Conservation (phyloP, 2,329 filamentous ascomycete species). For the Lasiodiplodia theobromae region DNA sequence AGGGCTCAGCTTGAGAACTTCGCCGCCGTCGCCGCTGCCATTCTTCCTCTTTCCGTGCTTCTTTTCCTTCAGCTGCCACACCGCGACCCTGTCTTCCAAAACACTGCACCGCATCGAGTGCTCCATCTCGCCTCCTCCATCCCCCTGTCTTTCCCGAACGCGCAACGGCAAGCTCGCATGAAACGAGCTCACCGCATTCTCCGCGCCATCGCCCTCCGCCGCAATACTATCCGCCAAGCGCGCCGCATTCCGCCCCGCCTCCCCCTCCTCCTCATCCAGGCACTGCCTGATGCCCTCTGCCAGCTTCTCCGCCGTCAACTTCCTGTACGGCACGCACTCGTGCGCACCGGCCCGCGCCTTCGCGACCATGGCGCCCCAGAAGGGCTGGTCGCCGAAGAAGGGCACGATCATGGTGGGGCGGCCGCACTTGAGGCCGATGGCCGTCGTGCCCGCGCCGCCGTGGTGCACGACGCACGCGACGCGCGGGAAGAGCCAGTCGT, state of each 20-base stretch:
- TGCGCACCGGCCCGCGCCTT: constrained; percentile 69
- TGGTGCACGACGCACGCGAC: constrained; percentile 26
- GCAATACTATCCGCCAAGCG: constrained; percentile 69
- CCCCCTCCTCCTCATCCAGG: constrained; percentile 64
- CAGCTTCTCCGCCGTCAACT: constrained; percentile 67
- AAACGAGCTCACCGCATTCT: constrained; percentile 73
- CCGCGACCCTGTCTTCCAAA: constrained; percentile 67
- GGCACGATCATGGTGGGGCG: constrained; percentile 79
- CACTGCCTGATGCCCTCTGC: constrained; percentile 75
- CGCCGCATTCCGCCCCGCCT: constrained; percentile 64
- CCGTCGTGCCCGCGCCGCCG: constrained; percentile 77
- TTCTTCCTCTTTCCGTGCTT: constrained; percentile 49
- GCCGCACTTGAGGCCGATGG: constrained; percentile 74
- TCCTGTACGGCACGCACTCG: constrained; percentile 71
- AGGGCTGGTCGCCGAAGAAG: constrained; percentile 81
- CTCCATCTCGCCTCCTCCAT: constrained; percentile 35
- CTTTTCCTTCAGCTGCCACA: constrained; percentile 62
- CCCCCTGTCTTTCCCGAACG: neutral
- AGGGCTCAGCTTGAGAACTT: constrained; percentile 63
- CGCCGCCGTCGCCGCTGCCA: neutral
- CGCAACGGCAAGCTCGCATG: constrained; percentile 64
- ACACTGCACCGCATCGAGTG: constrained; percentile 69
- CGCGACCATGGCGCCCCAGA: constrained; percentile 76
- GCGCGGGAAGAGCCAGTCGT: constrained; percentile 73
- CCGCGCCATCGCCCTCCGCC: constrained; percentile 69